A percentile compares a stretch with the other conserved stretches of the same genome.
Conservation (phyloP, 371 early-diverging fungal species). For the Lichtheimia ramosa region DNA sequence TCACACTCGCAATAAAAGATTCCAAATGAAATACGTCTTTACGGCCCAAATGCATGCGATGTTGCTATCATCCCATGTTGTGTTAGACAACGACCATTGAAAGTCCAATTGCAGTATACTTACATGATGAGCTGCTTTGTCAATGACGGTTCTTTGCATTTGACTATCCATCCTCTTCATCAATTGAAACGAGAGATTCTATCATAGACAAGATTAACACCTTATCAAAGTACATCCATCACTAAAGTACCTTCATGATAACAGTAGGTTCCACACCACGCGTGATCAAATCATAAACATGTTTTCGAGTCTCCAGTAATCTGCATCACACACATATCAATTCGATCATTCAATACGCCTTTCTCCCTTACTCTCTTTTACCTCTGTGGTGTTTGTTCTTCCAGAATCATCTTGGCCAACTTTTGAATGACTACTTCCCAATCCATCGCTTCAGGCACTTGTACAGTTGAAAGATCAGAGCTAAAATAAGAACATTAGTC, state of each 20-base stretch:
- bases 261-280: conserved; percentile 88
- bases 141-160: conserved; percentile 67
- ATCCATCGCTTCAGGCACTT: conserved; percentile 73
- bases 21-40: conserved; percentile 98
- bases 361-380: conserved; percentile 16
- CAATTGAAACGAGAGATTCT: conserved; percentile 74
- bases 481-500: conserved; percentile 36
- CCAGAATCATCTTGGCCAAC: conserved; percentile 70
- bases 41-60: conserved; percentile 82
- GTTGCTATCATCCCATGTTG: conserved; percentile 54
- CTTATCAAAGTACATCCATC: neutral
- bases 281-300: conserved; percentile 85
- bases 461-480: conserved; percentile 41
- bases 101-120: conserved; percentile 18
- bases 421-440: conserved; percentile 85
- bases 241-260: conserved; percentile 68
- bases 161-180: conserved; percentile 60
- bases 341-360: neutral
- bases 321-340: conserved; percentile 22
- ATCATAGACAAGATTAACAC: conserved; percentile 1
- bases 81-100: too few relatives aligned
- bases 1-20: conserved; percentile 91
- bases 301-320: conserved; percentile 71
- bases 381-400: conserved; percentile 74
- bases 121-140: conserved; percentile 82